phyloP scores from a whole-genome alignment of 2,329 filamentous ascomycete species.

The Arthrobotrys sphaeroides region DNA sequence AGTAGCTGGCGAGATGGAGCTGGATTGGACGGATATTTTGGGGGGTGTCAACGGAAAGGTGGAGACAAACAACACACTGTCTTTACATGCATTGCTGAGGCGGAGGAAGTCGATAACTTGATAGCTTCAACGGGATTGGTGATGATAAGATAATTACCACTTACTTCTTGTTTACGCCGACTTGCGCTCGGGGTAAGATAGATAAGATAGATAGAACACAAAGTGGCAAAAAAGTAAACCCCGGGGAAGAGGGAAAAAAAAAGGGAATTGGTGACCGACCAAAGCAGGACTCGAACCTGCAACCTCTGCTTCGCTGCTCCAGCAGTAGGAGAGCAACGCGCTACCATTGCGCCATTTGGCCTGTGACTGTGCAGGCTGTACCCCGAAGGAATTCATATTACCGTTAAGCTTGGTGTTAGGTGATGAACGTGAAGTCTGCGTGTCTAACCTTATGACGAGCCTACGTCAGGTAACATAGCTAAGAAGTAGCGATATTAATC shows the following conservation, averaged over 20 bases:
- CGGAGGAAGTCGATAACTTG: too few relatives aligned
- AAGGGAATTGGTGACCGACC: constrained; percentile 3
- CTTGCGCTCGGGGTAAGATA: too few relatives aligned
- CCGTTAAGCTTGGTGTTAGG: too few relatives aligned
- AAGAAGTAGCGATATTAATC: neutral
- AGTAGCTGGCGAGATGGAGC: neutral
- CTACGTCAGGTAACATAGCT: too few relatives aligned
- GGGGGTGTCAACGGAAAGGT: neutral
- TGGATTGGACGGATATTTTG: neutral
- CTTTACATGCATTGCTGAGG: too few relatives aligned
- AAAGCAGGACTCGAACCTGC: constrained; percentile 40
- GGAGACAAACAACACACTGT: neutral
- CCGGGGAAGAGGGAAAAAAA: neutral
- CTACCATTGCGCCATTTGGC: constrained; percentile 53
- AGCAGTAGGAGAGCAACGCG: constrained; percentile 50
- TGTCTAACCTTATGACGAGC: too few relatives aligned
- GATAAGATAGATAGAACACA: neutral
- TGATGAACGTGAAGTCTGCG: too few relatives aligned
- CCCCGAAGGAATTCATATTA: neutral
- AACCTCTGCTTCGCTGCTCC: constrained; percentile 37
- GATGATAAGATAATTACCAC: too few relatives aligned
- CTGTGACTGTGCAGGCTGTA: neutral
- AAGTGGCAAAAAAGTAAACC: constrained; percentile 3
- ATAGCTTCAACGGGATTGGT: too few relatives aligned
- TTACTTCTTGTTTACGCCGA: too few relatives aligned